Conservation (phyloP, 2,329 filamentous ascomycete genomes). For the Rachicladosporium sp. region DNA sequence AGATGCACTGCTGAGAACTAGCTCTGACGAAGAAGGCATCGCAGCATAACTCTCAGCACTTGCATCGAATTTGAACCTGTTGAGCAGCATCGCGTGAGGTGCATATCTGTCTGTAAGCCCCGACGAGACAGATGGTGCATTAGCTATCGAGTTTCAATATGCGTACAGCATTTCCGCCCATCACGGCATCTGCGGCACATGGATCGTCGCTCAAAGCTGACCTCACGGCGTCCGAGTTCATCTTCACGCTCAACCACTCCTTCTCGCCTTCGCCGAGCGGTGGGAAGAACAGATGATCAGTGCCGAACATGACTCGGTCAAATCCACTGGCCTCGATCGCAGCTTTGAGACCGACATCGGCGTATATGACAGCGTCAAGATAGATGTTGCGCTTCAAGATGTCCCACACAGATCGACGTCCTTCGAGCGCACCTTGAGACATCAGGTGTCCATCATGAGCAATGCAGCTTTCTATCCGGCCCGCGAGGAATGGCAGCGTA, state of each 20-base stretch:
- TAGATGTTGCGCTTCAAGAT: conserved; percentile 65
- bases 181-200: conserved; percentile 38
- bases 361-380: conserved; percentile 78
- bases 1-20: too few relatives aligned
- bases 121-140: not conserved
- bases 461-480: conserved; percentile 78
- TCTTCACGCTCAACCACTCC: conserved; percentile 58
- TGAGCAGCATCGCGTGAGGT: too few relatives aligned
- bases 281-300: conserved; percentile 78
- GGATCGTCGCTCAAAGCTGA: conserved; percentile 37
- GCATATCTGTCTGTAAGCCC: too few relatives aligned
- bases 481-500: conserved; percentile 77
- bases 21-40: too few relatives aligned
- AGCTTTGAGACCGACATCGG: conserved; percentile 57
- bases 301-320: conserved; percentile 65
- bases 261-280: conserved; percentile 50
- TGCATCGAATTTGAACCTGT: too few relatives aligned
- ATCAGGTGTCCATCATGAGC: conserved; percentile 68
- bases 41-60: too few relatives aligned
- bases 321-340: conserved; percentile 55
- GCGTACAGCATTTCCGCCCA: conserved; percentile 48
- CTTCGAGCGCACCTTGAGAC: conserved; percentile 45
- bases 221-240: conserved; percentile 45
- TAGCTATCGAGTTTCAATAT: conserved; percentile 28
- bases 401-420: conserved; percentile 50